Percentiles rank a stretch among this genome's conserved stretches.
Evolutionary conservation across 208 protist species (phyloP).

Genomic region (Balamuthia mandrillaris): DNA sequence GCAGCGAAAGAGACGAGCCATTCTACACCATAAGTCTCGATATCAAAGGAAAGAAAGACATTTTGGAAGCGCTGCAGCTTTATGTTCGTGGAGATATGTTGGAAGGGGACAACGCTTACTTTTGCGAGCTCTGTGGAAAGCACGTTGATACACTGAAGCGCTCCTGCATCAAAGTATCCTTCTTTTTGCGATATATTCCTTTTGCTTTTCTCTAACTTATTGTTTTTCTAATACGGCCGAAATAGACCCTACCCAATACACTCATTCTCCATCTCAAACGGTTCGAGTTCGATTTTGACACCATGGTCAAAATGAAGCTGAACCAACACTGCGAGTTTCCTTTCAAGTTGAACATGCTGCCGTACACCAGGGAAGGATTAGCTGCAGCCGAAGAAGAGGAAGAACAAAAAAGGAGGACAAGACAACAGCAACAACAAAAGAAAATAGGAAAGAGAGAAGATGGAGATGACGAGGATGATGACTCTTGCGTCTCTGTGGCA

Average conservation of each 20-base stretch:
- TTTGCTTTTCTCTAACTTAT: too few species aligned
- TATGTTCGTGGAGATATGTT: conserved; percentile 62
- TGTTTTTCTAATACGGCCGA: too few species aligned
- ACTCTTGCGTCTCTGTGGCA: too few species aligned
- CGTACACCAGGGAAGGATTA: conserved; percentile 54
- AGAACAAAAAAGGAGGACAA: too few species aligned
- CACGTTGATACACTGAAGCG: too few species aligned
- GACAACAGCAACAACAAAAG: too few species aligned
- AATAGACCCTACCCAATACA: conserved; percentile 65
- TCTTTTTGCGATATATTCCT: too few species aligned
- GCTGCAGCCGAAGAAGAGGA: too few species aligned
- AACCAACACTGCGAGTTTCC: conserved; percentile 70
- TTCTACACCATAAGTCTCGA: conserved; percentile 46
- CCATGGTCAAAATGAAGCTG: conserved; percentile 25
- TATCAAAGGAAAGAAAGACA: conserved; percentile 27
- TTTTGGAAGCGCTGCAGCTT: conserved; percentile 51
- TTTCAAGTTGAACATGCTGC: conserved; percentile 49
- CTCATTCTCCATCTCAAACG: conserved; percentile 66
- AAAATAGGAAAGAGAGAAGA: too few species aligned
- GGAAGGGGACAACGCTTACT: conserved; percentile 62
- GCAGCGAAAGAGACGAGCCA: conserved; percentile 51
- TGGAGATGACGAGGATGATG: too few species aligned
- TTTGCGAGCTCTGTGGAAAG: conserved; percentile 58
- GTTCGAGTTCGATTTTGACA: conserved; percentile 36
- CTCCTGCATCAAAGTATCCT: too few species aligned